A percentile compares a stretch with the other conserved stretches of the same genome.
phyloP scores from a whole-genome alignment of 306 rosid species.

The peach (Prunus persica) region Prunus_persica_NCBIv2 NC_034013.1:14218001-14218500 shows the following conservation, averaged over 20 bases:
- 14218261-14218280: background rate
- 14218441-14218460: conserved; percentile 50
- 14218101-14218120: conserved; percentile 42
- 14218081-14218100: conserved; percentile 37
- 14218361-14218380: too few species aligned
- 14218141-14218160: conserved; percentile 46
- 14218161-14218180: conserved; percentile 37
- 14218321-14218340: too few species aligned
- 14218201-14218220: conserved; percentile 77
- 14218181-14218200: conserved; percentile 50
- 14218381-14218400: background rate
- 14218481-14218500: conserved; percentile 69
- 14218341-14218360: too few species aligned
- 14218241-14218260: conserved; percentile 48
- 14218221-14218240: conserved; percentile 68
- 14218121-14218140: conserved; percentile 67
- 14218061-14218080: conserved; percentile 40
- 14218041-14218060: conserved; percentile 43
- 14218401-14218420: background rate
- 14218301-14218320: too few species aligned
- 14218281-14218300: background rate
- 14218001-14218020: conserved; percentile 78
- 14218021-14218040: conserved; percentile 86
- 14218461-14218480: conserved; percentile 65
- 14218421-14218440: conserved; percentile 43